Evolutionary conservation across 768 basidiomycete genomes (phyloP).

Genomic region (Phaffia tasmanica): DNA sequence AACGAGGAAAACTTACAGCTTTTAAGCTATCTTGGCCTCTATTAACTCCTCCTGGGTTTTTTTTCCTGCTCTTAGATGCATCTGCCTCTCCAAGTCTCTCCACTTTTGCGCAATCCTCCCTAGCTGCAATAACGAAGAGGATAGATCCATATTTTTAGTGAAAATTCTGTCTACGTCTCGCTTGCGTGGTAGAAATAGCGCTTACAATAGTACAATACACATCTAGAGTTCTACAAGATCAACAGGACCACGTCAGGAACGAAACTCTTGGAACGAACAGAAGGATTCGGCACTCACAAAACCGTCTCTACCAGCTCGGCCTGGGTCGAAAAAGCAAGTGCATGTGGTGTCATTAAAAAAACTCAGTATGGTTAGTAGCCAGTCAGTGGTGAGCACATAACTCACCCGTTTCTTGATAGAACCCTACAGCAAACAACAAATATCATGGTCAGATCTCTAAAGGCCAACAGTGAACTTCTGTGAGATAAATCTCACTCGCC

Average conservation of each 20-base stretch:
- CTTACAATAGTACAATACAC: constrained; percentile 71
- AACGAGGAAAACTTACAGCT: constrained; percentile 42
- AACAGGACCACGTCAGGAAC: not conserved
- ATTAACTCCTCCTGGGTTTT: constrained; percentile 49
- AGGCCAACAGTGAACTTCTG: not conserved
- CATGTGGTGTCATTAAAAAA: too few relatives aligned
- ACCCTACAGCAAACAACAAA: constrained; percentile 43
- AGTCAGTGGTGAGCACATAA: not conserved
- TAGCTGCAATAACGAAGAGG: constrained; percentile 42
- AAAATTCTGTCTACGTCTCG: not conserved
- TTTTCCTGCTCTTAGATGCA: constrained; percentile 43
- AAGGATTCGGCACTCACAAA: constrained; percentile 41
- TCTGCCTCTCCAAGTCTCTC: constrained; percentile 46
- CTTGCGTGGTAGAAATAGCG: not conserved
- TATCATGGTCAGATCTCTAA: not conserved
- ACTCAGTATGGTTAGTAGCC: not conserved
- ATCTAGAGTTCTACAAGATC: constrained; percentile 55
- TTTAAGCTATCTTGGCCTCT: constrained; percentile 54
- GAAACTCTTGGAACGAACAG: not conserved
- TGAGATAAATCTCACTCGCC: constrained; percentile 41
- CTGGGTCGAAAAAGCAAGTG: constrained; percentile 36
- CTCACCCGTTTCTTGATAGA: constrained; percentile 61
- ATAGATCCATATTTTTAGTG: constrained; percentile 12
- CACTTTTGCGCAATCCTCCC: constrained; percentile 58
- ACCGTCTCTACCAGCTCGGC: constrained; percentile 70